Conservation (phyloP, 257 asterid genomes). For the Parsonsia alboflavescens region DNA sequence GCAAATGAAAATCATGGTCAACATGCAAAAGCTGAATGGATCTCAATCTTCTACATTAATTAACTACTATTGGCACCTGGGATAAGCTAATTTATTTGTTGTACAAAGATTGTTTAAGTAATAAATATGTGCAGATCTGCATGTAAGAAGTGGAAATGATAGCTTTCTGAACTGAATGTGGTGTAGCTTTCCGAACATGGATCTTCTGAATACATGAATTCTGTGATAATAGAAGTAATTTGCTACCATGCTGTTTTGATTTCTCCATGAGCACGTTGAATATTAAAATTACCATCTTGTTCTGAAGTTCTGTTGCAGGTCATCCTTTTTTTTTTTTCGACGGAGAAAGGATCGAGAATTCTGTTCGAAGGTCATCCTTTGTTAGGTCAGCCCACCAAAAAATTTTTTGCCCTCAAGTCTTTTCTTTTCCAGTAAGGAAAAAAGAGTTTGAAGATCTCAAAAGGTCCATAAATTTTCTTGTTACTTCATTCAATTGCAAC, state of each 20-base stretch:
- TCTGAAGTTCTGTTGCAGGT: constrained; percentile 2
- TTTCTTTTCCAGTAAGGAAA: neutral
- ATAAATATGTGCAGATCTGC: no score
- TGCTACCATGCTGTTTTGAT: neutral
- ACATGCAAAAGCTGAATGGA: neutral
- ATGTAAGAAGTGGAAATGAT: no score
- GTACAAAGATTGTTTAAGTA: no score
- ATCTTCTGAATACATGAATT: no score
- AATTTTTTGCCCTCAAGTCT: neutral
- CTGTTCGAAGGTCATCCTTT: no score
- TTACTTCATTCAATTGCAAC: no score
- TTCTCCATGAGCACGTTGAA: neutral
- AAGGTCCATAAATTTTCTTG: neutral
- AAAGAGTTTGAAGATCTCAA: neutral
- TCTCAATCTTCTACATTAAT: neutral
- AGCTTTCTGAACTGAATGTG: no score
- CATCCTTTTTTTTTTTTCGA: no score
- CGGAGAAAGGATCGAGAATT: no score
- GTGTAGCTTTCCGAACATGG: no score
- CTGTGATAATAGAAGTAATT: neutral
- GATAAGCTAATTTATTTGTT: no score
- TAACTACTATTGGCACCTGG: neutral
- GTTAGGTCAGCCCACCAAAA: neutral
- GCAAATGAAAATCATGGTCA: neutral
- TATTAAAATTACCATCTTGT: neutral